Conservation (phyloP, 2,329 filamentous ascomycete genomes). For the Alternaria arbusti region DNA sequence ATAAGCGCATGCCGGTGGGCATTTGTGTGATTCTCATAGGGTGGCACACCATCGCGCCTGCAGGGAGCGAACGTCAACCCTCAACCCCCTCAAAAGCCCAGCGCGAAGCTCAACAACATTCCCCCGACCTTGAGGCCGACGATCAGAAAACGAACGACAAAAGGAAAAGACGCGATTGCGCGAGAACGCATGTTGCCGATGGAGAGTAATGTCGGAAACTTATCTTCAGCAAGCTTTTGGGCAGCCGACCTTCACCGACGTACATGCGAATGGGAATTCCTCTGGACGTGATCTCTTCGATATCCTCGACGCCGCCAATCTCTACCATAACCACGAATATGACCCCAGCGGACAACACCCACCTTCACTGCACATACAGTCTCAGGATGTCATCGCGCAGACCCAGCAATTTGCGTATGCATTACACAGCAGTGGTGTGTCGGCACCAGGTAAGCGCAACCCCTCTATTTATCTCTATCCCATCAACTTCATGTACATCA, state of each 20-base stretch:
- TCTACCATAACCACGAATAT: slow-evolving; percentile 36
- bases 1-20: slow-evolving; percentile 26
- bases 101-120: slow-evolving; percentile 23
- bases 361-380: slow-evolving; percentile 18
- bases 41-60: slow-evolving; percentile 31
- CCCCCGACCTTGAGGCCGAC: slow-evolving; percentile 5
- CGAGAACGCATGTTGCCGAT: slow-evolving; percentile 35
- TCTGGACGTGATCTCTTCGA: slow-evolving; percentile 48
- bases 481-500: slow-evolving; percentile 5
- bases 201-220: slow-evolving; percentile 47
- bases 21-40: slow-evolving; percentile 37
- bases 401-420: slow-evolving; percentile 26
- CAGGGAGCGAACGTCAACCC: slow-evolving; percentile 28
- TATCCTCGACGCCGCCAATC: slow-evolving; percentile 33
- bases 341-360: slow-evolving; percentile 22
- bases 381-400: slow-evolving; percentile 24
- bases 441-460: slow-evolving; percentile 31
- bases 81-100: slow-evolving; percentile 18
- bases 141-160: slow-evolving; percentile 2
- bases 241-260: slow-evolving; percentile 46
- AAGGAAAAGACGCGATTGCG: slow-evolving; percentile 12
- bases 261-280: slow-evolving; percentile 48
- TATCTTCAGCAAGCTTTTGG: slow-evolving; percentile 42
- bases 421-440: slow-evolving; percentile 27
- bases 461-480: slow-evolving; percentile 4